Base-by-base conservation (phyloP, 805 yeast genomes). In the Starmera pachycereana region DNA sequence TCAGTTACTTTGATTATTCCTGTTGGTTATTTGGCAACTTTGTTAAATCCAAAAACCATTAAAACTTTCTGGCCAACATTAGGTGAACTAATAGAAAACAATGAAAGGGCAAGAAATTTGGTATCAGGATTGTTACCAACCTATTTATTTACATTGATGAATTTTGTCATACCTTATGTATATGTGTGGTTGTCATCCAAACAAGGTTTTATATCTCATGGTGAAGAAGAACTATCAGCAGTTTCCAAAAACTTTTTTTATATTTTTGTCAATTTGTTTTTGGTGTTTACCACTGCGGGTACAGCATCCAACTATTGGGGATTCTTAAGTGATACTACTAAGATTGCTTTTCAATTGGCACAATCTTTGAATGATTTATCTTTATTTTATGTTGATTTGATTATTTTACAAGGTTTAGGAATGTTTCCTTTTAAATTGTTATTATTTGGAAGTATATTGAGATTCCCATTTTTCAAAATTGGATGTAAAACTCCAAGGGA, bases 201-300 rank as follows among this genome's bases (percentile, higher is more conserved):
- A 37, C 98, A 90, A 63, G 97, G 97, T 0, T 85, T 76, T 51
- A 79, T 94, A 0, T 87, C 97, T 6, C 81, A 83, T 51, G 89
- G 95, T 32, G 97, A 92, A 49, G 96, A 85, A 49, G 97, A 92
- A 57, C 63, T 88, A 13, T 82, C 96, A 0, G 76, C 88, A 19
- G 94, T 90, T 3, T 78, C 92, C 25, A 90, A 90, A 62, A 92
- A 92, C 65, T 90, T 89, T 63, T 89, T 92, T 57, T 92, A 88
- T 60, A 83, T 89, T 31, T 92, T 92, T 63, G 95, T 90, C 47
- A 90, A 90, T 60, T 69, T 92, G 72, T 92, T 90, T 56, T 67
- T 90, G 54, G 95, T 90, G 25, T 92, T 92, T 65, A 90, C 97
- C 1, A 72, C 89, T 52, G 95, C 94, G 8, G 96, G 96, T 46